Conservation (phyloP, 495 filamentous ascomycete genomes). For the Trichoderma gamsii region DNA sequence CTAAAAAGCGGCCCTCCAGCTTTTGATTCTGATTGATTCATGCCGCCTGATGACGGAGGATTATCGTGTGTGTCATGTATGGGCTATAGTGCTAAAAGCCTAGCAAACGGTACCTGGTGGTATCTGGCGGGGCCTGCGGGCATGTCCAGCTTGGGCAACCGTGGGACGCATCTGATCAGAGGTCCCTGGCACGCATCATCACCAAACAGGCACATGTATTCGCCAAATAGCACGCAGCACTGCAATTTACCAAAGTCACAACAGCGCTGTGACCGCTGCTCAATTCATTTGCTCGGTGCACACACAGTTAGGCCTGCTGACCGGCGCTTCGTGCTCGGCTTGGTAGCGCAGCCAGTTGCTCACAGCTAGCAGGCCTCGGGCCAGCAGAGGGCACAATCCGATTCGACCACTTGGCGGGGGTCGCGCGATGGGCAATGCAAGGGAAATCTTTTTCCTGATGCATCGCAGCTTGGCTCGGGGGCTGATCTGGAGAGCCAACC, state of each 20-base stretch:
- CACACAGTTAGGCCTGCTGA: neutral
- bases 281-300: neutral
- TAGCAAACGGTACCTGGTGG: no score
- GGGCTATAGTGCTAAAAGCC: no score
- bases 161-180: no score
- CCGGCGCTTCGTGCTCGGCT: neutral
- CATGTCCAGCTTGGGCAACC: no score
- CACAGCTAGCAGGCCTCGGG: neutral
- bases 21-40: neutral
- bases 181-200: no score
- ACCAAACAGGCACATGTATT: neutral
- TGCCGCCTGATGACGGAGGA: neutral
- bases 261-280: no score
- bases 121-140: neutral
- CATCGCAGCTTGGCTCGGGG: neutral
- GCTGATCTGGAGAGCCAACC: no score
- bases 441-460: slow-evolving; percentile 3
- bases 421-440: neutral
- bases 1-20: neutral
- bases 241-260: no score
- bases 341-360: neutral
- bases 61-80: neutral
- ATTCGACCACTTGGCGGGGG: slow-evolving; percentile 10
- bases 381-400: neutral
- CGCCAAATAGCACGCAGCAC: no score